Evolutionary conservation across 2,329 filamentous ascomycete species (phyloP), one percentile per base, ranked within the genome.

Genomic region (Metarhizium rileyi): DNA sequence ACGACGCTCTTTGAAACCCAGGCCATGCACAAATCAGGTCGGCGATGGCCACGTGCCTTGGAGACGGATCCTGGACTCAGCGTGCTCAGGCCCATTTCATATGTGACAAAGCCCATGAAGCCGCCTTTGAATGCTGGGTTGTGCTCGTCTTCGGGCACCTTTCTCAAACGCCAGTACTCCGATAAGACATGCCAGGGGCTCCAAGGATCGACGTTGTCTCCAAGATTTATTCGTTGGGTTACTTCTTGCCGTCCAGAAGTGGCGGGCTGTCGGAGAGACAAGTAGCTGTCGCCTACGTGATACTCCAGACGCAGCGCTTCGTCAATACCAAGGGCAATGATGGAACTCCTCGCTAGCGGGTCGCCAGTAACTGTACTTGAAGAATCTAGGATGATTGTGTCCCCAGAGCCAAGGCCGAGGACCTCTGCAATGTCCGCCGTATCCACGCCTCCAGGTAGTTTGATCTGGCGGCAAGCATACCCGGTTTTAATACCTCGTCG

Each of bases 71-170:
- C 61, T 5, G 61, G 58, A 36, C 62, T 66, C 5, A 69, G 53
- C 0, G 62, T 62, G 26, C 63, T 58, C 1, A 94, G 70, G 0
- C 88, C 87, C 62, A 90, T 80, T 64, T 95, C 90, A 53, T 95
- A 95, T 0, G 87, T 89, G 46, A 89, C 77, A 59, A 85, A 94
- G 0, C 90, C 90, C 68, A 95, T 80, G 52, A 95, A 83, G 0
- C 90, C 90, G 47, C 88, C 90, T 66, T 87, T 81, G 62, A 95
- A 95, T 0, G 86, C 78, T 0, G 59, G 56, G 4, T 58, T 55
- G 4, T 58, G 50, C 9, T 44, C 51, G 7, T 57, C 33, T 8
- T 49, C 44, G 0, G 55, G 30, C 8, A 64, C 52, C 38, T 46
- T 61, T 33, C 68, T 55, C 5, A 53, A 55, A 38, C 64, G 57